Evolutionary conservation across 1,139 yeast genomes (phyloP), one percentile per base, ranked within the genome.

Genomic region (Candida smagusa): DNA sequence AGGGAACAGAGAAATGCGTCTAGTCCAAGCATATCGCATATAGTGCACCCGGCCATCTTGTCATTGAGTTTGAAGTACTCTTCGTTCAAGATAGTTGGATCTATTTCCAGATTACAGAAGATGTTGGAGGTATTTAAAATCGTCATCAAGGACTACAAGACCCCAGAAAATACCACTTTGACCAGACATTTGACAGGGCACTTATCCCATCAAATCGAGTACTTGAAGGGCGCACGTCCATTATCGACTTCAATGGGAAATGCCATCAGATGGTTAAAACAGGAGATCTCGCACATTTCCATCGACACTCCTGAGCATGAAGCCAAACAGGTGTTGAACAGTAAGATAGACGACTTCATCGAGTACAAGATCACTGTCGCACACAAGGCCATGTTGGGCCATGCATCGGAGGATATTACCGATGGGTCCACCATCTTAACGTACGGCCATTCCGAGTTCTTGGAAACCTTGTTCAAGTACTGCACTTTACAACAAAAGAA

Each of bases 261-360:
- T 63, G 94, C 97, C 3, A 94, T 94, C 47, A 79, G 98, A 51
- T 89, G 97, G 96, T 72, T 94, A 47, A 94, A 94, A 58, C 97
- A 90, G 63, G 94, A 87, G 56, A 92, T 94, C 40, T 82, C 96
- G 1, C 75, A 78, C 38, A 78, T 84, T 39, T 77, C 86, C 35
- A 78, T 85, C 41, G 95, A 85, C 47, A 69, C 79, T 22, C 68
- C 79, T 11, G 97, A 90, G 46, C 69, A 66, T 12, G 79, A 75
- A 31, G 96, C 97, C 30, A 90, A 88, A 54, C 65, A 62, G n/a
- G 64, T 70, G 26, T 70, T 94, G 41, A 63, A 77, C 44, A 81
- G 73, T 31, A 76, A 78, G 49, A 90, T 94, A 48, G 92, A 87
- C 46, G 81, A 74, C 30, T 92, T 87, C 56, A 83, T 92, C 37